A percentile compares a stretch with the other conserved stretches of the same genome.
phyloP scores from a whole-genome alignment of 2,329 filamentous ascomycete species.

The Curvularia hawaiiensis region DNA sequence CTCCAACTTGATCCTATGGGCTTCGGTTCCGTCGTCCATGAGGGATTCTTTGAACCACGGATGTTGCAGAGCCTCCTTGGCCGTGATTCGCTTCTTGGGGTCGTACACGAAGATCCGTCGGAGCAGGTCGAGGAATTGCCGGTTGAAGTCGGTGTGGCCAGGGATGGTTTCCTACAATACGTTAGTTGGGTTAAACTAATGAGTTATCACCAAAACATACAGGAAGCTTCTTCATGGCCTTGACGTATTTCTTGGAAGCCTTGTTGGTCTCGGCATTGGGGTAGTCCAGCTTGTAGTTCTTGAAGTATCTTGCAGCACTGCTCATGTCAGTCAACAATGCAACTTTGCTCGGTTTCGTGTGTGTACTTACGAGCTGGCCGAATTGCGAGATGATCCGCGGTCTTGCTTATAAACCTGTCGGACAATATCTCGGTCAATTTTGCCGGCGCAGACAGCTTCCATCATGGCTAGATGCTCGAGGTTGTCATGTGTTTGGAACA shows the following conservation, averaged over 20 bases:
- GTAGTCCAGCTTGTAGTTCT: slow-evolving; percentile 63
- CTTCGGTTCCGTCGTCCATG: slow-evolving; percentile 70
- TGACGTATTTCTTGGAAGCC: slow-evolving; percentile 69
- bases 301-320: slow-evolving; percentile 57
- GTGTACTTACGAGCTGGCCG: slow-evolving; percentile 59
- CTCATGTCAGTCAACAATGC: slow-evolving; percentile 35
- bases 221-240: slow-evolving; percentile 68
- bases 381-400: slow-evolving; percentile 55
- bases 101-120: slow-evolving; percentile 70
- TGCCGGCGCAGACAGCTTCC: slow-evolving; percentile 64
- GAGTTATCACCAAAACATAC: slow-evolving; percentile 48
- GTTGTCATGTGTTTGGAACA: slow-evolving; percentile 73
- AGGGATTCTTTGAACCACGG: slow-evolving; percentile 69
- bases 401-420: slow-evolving; percentile 57
- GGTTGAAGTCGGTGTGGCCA: slow-evolving; percentile 63
- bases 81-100: slow-evolving; percentile 67
- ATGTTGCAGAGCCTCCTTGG: slow-evolving; percentile 68
- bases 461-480: slow-evolving; percentile 73
- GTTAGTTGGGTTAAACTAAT: slow-evolving; percentile 16
- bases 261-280: slow-evolving; percentile 67
- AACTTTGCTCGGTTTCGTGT: neutral
- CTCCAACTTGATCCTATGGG: slow-evolving; percentile 61
- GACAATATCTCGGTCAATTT: slow-evolving; percentile 61
- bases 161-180: slow-evolving; percentile 64
- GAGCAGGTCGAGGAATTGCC: slow-evolving; percentile 66